These are phyloP conservation scores for Vickermania ingenoplastis DNA, from an alignment of 208 protist species.

Conservation along the genomic window DNA sequence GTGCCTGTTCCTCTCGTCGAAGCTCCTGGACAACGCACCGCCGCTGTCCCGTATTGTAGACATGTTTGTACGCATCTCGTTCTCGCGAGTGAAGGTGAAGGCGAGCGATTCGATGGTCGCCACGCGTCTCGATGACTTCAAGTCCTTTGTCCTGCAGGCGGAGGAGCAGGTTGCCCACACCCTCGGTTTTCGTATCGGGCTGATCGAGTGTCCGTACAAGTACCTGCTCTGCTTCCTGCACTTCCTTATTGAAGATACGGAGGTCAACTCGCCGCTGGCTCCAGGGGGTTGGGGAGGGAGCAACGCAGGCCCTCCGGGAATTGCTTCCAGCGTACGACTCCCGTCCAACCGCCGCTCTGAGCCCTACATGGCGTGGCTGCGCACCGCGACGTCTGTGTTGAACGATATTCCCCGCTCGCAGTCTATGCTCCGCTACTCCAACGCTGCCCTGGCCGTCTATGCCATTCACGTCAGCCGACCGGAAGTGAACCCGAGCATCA, in stretches of 20 bases:
- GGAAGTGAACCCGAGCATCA: background rate
- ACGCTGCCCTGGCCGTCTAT: slow-evolving; percentile 41
- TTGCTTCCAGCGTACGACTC: background rate
- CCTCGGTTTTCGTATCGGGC: slow-evolving; percentile 69
- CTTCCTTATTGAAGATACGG: slow-evolving; percentile 28
- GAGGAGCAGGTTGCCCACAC: slow-evolving; percentile 63
- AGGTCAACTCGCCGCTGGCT: background rate
- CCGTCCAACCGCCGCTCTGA: background rate
- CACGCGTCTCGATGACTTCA: slow-evolving; percentile 43
- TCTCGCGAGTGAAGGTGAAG: slow-evolving; percentile 26
- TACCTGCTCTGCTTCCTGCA: slow-evolving; percentile 60
- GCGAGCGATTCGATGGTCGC: slow-evolving; percentile 10
- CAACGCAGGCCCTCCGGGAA: too few relatives aligned
- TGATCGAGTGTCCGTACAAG: slow-evolving; percentile 73
- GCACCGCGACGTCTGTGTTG: slow-evolving; percentile 35
- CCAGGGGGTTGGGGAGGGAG: too few relatives aligned
- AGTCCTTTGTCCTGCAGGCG: slow-evolving; percentile 52
- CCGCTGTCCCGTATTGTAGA: slow-evolving; percentile 41
- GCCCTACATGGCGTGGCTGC: slow-evolving; percentile 39
- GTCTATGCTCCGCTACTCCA: slow-evolving; percentile 16
- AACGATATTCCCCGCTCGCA: slow-evolving; percentile 67
- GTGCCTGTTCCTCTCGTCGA: slow-evolving; percentile 69
- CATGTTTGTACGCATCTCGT: slow-evolving; percentile 46
- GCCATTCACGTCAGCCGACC: slow-evolving; percentile 26
- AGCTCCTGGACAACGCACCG: slow-evolving; percentile 39